Base-by-base conservation (phyloP, 2,329 filamentous ascomycete genomes). In the Apiospora phragmitis region DNA sequence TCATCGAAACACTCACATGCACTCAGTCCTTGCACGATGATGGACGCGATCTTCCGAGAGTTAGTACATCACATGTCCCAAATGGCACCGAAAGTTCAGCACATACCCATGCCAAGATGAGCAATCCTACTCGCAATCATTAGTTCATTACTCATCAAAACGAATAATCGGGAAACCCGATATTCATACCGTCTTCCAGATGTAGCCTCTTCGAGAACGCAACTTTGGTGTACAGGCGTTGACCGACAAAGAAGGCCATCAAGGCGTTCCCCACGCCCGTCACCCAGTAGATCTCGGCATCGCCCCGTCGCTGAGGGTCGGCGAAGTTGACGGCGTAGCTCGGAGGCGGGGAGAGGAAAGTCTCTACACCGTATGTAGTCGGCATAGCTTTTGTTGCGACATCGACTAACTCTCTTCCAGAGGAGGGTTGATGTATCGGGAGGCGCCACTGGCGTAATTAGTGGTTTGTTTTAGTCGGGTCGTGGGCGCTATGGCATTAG, bases 261-360 rank as follows among this genome's bases (percentile, higher is more conserved):
- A 80, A 55, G 0, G 74, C 65, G 1, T 73, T 77, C 3, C 75
- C 70, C 3, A 80, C 69, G 0, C 74, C 77, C 70, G 79, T 79
- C 18, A 80, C 71, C 0, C 77, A 65, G 18, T 75, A 80, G 18
- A 77, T 75, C 0, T 77, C 68, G 1, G 72, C 41, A 18, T 75
- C 75, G 18, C 71, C 74, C 26, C 77, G 74, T 16, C 74, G 73
- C 47, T 74, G 74, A 1, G 80, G 80, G 51, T 81, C 73, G 1
- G 77, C 77, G 59, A 82, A 80, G 67, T 82, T 73, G 32, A 81
- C 77, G 11, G 76, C 74, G 69, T 81, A 82, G 42, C 74, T 80
- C 55, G 32, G 9, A 3, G 55, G 32, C 9, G 32, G 32, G 18
- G 55, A 4, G 1, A 62, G 18, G 29, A 62, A 38, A 9, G 55